Evolutionary conservation across 2,329 filamentous ascomycete genomes (phyloP), one percentile per base, ranked within the genome.

Genomic region (Talaromyces sp.): DNA sequence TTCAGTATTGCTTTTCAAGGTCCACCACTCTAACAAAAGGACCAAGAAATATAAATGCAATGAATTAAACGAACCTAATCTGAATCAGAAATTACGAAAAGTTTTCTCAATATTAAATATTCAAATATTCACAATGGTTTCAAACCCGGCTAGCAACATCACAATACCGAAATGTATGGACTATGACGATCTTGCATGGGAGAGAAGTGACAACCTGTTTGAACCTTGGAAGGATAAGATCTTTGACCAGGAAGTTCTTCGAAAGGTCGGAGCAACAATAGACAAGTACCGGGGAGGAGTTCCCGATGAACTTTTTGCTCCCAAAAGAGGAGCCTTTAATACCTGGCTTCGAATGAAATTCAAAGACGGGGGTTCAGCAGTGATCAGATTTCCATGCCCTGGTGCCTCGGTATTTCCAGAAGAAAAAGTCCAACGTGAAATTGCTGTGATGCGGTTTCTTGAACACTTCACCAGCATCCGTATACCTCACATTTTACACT

Each of bases 311-410:
- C 68, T 66, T 17, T 65, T 63, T 21, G 64, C 57, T 54, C 64
- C 67, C 41, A 55, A 63, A n/a, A 69, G 67, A 50, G 69, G 71
- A 26, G 68, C 69, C 53, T 73, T 71, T 35, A 73, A 72, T 64
- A 46, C 71, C 17, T 71, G 70, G 57, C 70, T 69, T 58, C 64
- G 65, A 55, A 69, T 73, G 55, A 68, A 65, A 19, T 71, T 64
- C 55, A 62, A 68, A 35, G 63, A 70, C 50, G 66, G 64, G 1
- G 55, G 56, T 56, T 64, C 66, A 13, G 65, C 69, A 8, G 50
- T 71, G 14, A 67, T 74, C 63, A 68, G 66, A 11, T 73, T 73
- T 63, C 55, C 66, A 2, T 64, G 61, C 58, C 67, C 71, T 50
- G 70, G 71, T 55, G 66, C 64, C 27, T 61, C 63, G 21, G 56